A percentile compares a stretch with the other conserved stretches of the same genome.
Evolutionary conservation across 306 rosid genomes (phyloP).

Genomic region (Fragaria iinumae): DNA sequence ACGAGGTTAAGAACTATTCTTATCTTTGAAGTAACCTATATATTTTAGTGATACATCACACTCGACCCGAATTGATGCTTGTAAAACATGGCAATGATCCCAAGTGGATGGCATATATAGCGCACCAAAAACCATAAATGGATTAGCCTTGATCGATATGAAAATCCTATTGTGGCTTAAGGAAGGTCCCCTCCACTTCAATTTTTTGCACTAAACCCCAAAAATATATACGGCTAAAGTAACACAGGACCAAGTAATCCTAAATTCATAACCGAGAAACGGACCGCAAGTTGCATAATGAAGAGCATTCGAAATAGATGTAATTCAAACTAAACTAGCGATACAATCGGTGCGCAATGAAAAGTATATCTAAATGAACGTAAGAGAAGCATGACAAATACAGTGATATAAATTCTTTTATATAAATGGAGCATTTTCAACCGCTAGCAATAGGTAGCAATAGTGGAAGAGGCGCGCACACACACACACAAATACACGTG

Average conservation of each 20-base stretch:
- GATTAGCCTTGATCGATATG: neutral
- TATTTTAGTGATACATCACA: neutral
- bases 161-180: neutral
- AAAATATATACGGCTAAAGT: neutral
- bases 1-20: neutral
- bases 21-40: neutral
- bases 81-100: neutral
- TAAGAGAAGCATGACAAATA: too few species aligned
- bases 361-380: too few species aligned
- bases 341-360: neutral
- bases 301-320: neutral
- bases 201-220: neutral
- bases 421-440: neutral
- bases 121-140: neutral
- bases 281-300: neutral
- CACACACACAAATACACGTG: too few species aligned
- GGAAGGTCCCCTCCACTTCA: neutral
- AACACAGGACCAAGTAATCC: neutral
- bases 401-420: too few species aligned
- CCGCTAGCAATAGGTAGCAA: neutral
- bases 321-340: neutral
- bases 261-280: neutral
- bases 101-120: neutral
- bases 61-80: neutral
- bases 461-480: neutral